Conservation (phyloP, 495 filamentous ascomycete genomes). For the Lophiostoma macrostomum region DNA sequence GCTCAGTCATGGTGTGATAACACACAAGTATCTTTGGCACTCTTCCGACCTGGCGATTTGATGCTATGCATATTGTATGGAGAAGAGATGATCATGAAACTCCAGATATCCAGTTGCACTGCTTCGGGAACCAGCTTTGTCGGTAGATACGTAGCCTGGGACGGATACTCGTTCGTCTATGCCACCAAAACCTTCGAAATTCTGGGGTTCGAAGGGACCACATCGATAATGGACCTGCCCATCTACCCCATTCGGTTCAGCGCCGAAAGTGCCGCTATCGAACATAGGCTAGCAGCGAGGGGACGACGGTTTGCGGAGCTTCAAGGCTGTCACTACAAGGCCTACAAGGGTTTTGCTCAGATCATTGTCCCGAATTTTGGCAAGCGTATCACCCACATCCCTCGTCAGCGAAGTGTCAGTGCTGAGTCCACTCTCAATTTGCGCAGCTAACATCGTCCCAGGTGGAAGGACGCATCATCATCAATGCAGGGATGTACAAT, state of each 20-base stretch:
- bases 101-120: conserved; percentile 36
- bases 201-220: conserved; percentile 53
- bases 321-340: conserved; percentile 59
- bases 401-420: background rate
- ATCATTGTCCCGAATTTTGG: conserved; percentile 8
- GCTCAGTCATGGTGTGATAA: conserved; percentile 55
- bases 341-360: conserved; percentile 43
- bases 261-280: conserved; percentile 42
- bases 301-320: conserved; percentile 42
- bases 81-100: conserved; percentile 41
- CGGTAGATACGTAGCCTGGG: conserved; percentile 53
- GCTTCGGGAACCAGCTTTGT: conserved; percentile 32
- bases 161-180: conserved; percentile 57
- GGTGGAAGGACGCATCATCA: conserved; percentile 27
- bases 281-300: conserved; percentile 31
- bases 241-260: conserved; percentile 58
- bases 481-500: conserved; percentile 31
- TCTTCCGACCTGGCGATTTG: conserved; percentile 49
- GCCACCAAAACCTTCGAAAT: conserved; percentile 43
- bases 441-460: background rate
- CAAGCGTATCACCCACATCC: background rate
- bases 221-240: conserved; percentile 52
- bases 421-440: background rate
- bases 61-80: conserved; percentile 39
- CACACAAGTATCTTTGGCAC: conserved; percentile 55